A percentile compares a stretch with the other conserved stretches of the same genome.
phyloP scores from a whole-genome alignment of 352 stramenopile species.

The Globisporangium camurandrum region DNA sequence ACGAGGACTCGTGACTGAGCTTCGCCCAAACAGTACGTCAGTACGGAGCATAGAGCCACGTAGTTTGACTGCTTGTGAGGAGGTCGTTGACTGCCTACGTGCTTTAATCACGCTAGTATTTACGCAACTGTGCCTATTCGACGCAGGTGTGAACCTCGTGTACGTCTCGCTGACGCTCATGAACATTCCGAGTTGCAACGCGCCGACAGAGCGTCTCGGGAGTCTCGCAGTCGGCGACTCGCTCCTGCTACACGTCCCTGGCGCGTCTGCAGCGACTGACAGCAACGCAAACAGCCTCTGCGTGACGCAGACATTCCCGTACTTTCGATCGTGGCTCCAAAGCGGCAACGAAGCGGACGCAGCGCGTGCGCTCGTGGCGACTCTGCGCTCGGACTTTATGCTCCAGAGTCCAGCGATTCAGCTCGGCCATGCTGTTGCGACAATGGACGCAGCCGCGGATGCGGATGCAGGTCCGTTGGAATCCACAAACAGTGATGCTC shows the following conservation, averaged over 20 bases:
- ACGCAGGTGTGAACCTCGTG: conserved; percentile 43
- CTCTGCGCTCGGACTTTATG: conserved; percentile 64
- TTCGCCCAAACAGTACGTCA: conserved; percentile 13
- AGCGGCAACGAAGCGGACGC: conserved; percentile 32
- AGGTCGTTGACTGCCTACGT: not conserved
- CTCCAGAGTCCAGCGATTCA: conserved; percentile 37
- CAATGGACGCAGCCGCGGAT: conserved; percentile 25
- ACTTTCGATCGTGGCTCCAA: conserved; percentile 61
- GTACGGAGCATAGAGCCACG: too few relatives aligned
- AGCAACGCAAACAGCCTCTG: conserved; percentile 23
- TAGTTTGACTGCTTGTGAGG: too few relatives aligned
- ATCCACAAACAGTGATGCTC: not conserved
- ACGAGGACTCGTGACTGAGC: conserved; percentile 19
- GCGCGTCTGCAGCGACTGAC: not conserved
- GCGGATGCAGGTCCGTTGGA: not conserved
- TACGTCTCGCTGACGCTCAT: conserved; percentile 40
- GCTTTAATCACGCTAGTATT: not conserved
- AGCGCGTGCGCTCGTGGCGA: conserved; percentile 26
- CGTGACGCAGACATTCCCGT: conserved; percentile 50
- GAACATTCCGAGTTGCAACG: conserved; percentile 23
- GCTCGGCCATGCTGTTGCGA: conserved; percentile 28
- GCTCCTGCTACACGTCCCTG: conserved; percentile 18
- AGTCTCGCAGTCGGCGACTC: conserved; percentile 57
- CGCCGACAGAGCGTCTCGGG: conserved; percentile 20
- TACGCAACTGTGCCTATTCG: too few relatives aligned